Percentiles rank a stretch among this genome's conserved stretches.
Conservation (phyloP, 495 filamentous ascomycete species). For the Neurospora tetraspora region DNA sequence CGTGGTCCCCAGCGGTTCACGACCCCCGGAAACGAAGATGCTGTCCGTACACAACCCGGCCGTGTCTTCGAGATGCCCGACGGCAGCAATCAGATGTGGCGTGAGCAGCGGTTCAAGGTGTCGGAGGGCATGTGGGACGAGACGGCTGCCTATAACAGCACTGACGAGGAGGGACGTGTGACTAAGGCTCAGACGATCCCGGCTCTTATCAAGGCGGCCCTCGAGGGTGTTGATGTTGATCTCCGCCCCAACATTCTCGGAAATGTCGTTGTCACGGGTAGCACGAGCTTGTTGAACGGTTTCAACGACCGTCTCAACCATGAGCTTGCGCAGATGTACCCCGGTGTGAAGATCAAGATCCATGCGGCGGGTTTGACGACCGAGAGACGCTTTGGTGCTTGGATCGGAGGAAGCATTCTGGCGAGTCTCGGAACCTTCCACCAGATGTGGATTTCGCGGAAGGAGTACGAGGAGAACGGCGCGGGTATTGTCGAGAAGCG, state of each 20-base stretch:
- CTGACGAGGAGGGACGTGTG: conserved; percentile 23
- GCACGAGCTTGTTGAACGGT: conserved; percentile 71
- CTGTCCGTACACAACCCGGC: conserved; percentile 51
- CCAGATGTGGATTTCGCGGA: conserved; percentile 92
- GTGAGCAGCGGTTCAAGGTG: conserved; percentile 71
- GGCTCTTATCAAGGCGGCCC: conserved; percentile 63
- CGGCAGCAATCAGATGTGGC: conserved; percentile 84
- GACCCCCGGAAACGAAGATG: conserved; percentile 54
- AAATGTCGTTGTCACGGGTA: conserved; percentile 91
- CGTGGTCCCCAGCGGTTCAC: conserved; percentile 62
- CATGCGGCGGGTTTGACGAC: conserved; percentile 73
- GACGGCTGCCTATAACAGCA: conserved; percentile 45
- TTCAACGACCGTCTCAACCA: conserved; percentile 82
- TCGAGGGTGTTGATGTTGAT: conserved; percentile 78
- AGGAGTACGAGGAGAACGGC: conserved; percentile 75
- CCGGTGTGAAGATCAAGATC: conserved; percentile 72
- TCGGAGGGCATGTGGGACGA: conserved; percentile 85
- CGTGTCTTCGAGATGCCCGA: conserved; percentile 95
- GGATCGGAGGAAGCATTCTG: conserved; percentile 95
- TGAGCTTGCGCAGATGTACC: conserved; percentile 69
- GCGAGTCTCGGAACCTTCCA: conserved; percentile 97
- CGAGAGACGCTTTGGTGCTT: conserved; percentile 82
- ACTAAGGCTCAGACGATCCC: conserved; percentile 67
- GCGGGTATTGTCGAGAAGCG: conserved; percentile 64
- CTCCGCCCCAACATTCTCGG: conserved; percentile 68